These are phyloP conservation scores for Yamadazyma aaseri DNA, from an alignment of 1,139 yeast species.

Conservation along the genomic window DNA sequence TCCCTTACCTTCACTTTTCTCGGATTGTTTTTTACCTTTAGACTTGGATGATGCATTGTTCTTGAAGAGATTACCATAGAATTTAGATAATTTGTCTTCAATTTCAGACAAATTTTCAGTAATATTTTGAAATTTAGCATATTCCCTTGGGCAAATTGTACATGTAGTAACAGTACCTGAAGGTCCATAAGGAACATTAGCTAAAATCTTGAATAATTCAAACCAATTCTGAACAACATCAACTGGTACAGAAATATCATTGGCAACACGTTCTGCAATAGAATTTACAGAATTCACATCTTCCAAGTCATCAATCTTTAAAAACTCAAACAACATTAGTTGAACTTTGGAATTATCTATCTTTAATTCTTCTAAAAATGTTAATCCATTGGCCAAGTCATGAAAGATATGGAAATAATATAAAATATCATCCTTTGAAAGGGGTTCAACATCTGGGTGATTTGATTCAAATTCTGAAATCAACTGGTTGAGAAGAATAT, in stretches of 20 bases:
- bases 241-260: slow-evolving; percentile 16
- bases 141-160: slow-evolving; percentile 34
- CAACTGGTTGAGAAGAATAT: slow-evolving; percentile 16
- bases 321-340: slow-evolving; percentile 21
- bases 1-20: slow-evolving; percentile 10
- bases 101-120: slow-evolving; percentile 14
- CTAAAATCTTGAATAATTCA: slow-evolving; percentile 28
- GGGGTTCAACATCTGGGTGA: slow-evolving; percentile 20
- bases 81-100: slow-evolving; percentile 16
- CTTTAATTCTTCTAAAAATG: slow-evolving; percentile 30
- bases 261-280: slow-evolving; percentile 16
- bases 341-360: slow-evolving; percentile 26
- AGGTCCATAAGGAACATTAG: slow-evolving; percentile 29
- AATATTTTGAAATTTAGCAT: slow-evolving; percentile 16
- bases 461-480: slow-evolving; percentile 21
- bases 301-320: slow-evolving; percentile 12
- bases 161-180: slow-evolving; percentile 23
- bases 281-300: slow-evolving; percentile 14
- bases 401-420: slow-evolving; percentile 29
- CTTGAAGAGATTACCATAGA: slow-evolving; percentile 15
- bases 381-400: slow-evolving; percentile 29
- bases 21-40: slow-evolving; percentile 1
- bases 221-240: slow-evolving; percentile 31
- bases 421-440: slow-evolving; percentile 29
- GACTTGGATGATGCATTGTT: slow-evolving; percentile 5